phyloP scores from a whole-genome alignment of 2,329 filamentous ascomycete genomes.

The Aspergillus persii region DNA sequence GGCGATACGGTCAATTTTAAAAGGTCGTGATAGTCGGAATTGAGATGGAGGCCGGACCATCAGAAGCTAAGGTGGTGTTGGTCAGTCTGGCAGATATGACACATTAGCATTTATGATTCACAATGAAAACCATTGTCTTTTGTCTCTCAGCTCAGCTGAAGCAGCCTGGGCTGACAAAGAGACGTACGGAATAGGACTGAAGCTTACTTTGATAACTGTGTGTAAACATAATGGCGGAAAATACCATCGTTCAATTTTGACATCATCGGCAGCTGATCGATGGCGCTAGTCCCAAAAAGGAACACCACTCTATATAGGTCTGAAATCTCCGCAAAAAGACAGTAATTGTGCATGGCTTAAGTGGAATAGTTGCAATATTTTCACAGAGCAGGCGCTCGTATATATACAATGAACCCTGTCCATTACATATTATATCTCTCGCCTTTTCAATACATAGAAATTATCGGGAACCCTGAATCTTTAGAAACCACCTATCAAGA shows the following conservation, averaged over 20 bases:
- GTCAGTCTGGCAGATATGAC: neutral
- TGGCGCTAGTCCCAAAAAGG: neutral
- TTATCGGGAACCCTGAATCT: too few species aligned
- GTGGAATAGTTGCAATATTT: too few species aligned
- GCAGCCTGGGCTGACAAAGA: neutral
- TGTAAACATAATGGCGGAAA: neutral
- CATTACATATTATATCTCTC: too few species aligned
- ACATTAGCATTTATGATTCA: neutral
- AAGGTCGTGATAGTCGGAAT: neutral
- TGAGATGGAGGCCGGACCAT: neutral
- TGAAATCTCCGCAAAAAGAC: neutral
- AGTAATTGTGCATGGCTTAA: too few species aligned
- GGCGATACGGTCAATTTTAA: neutral
- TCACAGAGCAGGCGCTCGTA: too few species aligned
- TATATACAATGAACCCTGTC: too few species aligned
- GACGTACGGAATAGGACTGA: neutral
- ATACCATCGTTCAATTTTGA: neutral
- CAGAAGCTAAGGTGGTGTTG: neutral
- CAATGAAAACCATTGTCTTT: neutral
- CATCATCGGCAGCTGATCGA: conserved; percentile 4
- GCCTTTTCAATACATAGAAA: too few species aligned
- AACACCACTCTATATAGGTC: neutral
- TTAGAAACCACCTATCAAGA: too few species aligned
- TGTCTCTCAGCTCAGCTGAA: neutral
- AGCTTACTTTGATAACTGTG: neutral